phyloP scores from a whole-genome alignment of 2,329 filamentous ascomycete genomes.

The Monilinia aucupariae region DNA sequence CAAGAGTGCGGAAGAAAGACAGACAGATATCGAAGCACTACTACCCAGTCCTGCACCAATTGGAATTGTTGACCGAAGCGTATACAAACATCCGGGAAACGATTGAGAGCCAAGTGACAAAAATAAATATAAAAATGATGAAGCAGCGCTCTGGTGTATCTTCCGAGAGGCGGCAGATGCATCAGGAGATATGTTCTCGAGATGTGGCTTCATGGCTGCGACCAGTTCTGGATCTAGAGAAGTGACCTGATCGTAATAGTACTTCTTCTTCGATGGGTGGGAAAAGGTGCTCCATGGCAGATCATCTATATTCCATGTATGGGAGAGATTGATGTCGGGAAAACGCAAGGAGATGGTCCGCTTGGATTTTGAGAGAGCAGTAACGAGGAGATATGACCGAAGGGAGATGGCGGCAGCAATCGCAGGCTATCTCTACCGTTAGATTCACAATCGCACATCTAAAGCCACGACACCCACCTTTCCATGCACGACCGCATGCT shows the following conservation, averaged over 20 bases:
- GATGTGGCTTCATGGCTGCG: conserved; percentile 72
- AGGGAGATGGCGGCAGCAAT: conserved; percentile 94
- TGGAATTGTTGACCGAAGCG: conserved; percentile 86
- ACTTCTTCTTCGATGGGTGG: conserved; percentile 80
- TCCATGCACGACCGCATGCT: conserved; percentile 95
- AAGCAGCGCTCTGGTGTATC: conserved; percentile 75
- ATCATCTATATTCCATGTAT: conserved; percentile 91
- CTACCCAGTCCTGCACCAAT: conserved; percentile 88
- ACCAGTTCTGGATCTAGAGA: conserved; percentile 78
- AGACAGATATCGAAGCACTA: conserved; percentile 91
- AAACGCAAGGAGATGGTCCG: conserved; percentile 84
- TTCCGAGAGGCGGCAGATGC: conserved; percentile 69
- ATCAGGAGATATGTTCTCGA: conserved; percentile 62
- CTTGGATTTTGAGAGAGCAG: conserved; percentile 85
- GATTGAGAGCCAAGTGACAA: conserved; percentile 75
- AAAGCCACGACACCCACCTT: conserved; percentile 53
- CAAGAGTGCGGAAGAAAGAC: conserved; percentile 75
- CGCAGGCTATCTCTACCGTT: conserved; percentile 54
- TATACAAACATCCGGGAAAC: conserved; percentile 80
- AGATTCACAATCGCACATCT: background rate
- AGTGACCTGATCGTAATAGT: conserved; percentile 86
- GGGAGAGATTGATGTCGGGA: conserved; percentile 80
- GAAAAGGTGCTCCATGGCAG: conserved; percentile 83
- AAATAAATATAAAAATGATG: conserved; percentile 88
- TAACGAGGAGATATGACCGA: conserved; percentile 93